phyloP scores from a whole-genome alignment of 768 basidiomycete species.

The Phaeotremella fagi region DNA sequence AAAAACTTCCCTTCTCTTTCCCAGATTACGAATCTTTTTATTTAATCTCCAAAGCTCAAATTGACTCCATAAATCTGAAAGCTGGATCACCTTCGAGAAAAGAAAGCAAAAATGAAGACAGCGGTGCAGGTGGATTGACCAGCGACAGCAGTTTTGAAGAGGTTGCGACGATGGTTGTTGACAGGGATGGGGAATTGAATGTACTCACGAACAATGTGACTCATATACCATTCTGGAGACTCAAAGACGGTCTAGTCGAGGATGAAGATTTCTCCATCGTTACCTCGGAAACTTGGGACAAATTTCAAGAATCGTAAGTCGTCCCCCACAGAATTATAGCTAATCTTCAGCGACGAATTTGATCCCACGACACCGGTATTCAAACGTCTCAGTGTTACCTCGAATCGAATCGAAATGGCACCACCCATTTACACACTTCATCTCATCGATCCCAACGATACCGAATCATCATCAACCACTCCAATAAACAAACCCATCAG shows the following conservation, averaged over 20 bases:
- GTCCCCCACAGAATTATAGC: conserved; percentile 41
- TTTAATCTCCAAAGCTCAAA: background rate
- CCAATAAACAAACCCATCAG: conserved; percentile 7
- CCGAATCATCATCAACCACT: background rate
- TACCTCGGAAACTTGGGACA: conserved; percentile 66
- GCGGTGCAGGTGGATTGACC: background rate
- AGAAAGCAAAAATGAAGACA: background rate
- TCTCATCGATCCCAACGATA: conserved; percentile 9
- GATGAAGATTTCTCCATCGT: conserved; percentile 65
- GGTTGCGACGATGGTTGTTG: too few species aligned
- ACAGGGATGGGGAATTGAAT: too few species aligned
- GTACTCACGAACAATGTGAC: too few species aligned
- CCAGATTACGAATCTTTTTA: background rate
- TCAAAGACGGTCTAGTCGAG: conserved; percentile 69
- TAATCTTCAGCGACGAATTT: conserved; percentile 6
- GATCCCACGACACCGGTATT: background rate
- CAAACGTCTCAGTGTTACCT: conserved; percentile 19
- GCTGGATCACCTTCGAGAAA: background rate
- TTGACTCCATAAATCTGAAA: background rate
- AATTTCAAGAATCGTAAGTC: conserved; percentile 67
- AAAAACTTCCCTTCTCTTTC: background rate
- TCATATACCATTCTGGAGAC: conserved; percentile 53
- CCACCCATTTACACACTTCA: conserved; percentile 29
- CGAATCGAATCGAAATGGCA: conserved; percentile 24
- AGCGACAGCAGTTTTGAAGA: too few species aligned